phyloP scores from a whole-genome alignment of 306 rosid genomes.

The Quercus aquifolioides region DNA sequence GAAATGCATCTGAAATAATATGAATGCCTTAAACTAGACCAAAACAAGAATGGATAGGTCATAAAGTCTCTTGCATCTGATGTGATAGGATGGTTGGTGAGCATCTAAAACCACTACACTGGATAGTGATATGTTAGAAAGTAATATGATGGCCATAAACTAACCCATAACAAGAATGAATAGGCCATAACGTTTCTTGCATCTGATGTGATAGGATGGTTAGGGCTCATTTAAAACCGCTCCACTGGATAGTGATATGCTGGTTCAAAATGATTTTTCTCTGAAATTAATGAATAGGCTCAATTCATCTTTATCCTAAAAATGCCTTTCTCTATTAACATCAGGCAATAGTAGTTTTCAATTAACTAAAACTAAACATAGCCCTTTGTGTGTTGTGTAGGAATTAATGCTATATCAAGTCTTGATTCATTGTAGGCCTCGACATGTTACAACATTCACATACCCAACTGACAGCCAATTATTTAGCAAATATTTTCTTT shows the following conservation, averaged over 20 bases:
- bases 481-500: not conserved
- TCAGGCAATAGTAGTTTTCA: not conserved
- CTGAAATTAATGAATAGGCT: not conserved
- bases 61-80: not conserved
- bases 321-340: not conserved
- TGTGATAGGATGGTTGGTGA: not conserved
- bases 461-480: not conserved
- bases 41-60: not conserved
- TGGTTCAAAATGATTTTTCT: not conserved
- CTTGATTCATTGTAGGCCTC: not conserved
- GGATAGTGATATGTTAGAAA: not conserved
- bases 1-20: not conserved
- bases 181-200: not conserved
- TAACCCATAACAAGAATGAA: not conserved
- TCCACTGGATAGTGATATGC: not conserved
- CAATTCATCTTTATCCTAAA: not conserved
- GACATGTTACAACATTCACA: not conserved
- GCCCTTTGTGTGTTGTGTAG: not conserved
- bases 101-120: not conserved
- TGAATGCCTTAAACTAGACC: not conserved
- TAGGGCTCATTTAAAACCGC: not conserved
- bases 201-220: not conserved
- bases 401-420: not conserved
- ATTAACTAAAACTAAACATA: not conserved
- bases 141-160: not conserved